Evolutionary conservation across 2,329 filamentous ascomycete species (phyloP), one percentile per base, ranked within the genome.

Genomic region (Aspergillus latus): DNA sequence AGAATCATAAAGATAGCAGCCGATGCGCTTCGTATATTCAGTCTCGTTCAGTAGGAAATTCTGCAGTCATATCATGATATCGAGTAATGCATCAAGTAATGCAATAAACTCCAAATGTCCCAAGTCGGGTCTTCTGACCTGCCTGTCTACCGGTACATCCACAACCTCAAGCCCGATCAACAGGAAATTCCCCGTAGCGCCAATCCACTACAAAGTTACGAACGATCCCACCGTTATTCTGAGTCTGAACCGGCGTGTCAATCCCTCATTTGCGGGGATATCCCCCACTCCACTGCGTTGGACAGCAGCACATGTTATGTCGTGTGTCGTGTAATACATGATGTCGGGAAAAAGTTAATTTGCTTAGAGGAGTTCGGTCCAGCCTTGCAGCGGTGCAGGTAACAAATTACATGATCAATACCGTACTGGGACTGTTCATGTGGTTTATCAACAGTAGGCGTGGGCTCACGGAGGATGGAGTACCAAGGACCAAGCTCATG

Each of bases 191-290:
- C 34, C 34, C 21, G 21, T 37, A 37, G 34, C 34, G 34, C 34
- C 9, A 37, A 37, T 13, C 30, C 30, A 34, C 21, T 11, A 34
- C 30, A 11, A 34, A 34, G 30, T 34, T 34, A 34, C 30, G 34
- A 13, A 37, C n/a, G 11, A 11, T 11, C 7, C 11, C 11, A 34
- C 7, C 32, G 32, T 7, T 34, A 34, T 34, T 34, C 7, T 11
- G 7, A 7, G 7, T 34, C 32, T 11, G 32, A 8, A 34, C 11
- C 7, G 5, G 5, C 60, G 60, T 62, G 60, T 58, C 60, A 57
- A 52, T n/a, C 36, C 49, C 58, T 62, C 53, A 62, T 62, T 62
- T 60, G 60, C 44, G 55, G 55, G 55, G 49, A 29, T 52, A 39
- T 46, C 39, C 37, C 37, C 37, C 15, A 40, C 21, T 21, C 39